phyloP scores from a whole-genome alignment of 164 flowering plant species.

The Platanus orientalis region DNA sequence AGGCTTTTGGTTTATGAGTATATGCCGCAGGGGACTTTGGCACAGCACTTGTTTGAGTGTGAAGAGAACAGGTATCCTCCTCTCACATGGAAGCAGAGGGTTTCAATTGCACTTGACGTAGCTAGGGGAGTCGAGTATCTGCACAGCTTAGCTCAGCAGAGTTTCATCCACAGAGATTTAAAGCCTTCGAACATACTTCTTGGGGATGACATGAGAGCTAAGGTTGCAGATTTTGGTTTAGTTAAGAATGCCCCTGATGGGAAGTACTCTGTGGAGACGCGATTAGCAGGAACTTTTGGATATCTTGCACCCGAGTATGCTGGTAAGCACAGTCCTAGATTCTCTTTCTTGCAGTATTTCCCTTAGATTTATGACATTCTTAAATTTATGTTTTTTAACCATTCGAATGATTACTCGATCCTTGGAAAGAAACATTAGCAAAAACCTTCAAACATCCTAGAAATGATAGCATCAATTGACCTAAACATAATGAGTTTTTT shows the following conservation, averaged over 20 bases:
- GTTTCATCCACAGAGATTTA: conserved; percentile 53
- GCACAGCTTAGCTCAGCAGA: conserved; percentile 53
- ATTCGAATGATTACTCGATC: background rate
- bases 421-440: background rate
- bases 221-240: conserved; percentile 55
- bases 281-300: conserved; percentile 57
- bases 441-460: background rate
- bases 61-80: conserved; percentile 18
- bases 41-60: conserved; percentile 39
- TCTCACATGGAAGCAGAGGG: conserved; percentile 51
- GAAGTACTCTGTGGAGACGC: conserved; percentile 42
- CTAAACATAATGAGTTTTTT: too few relatives aligned
- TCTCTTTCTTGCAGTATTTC: background rate
- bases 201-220: conserved; percentile 50
- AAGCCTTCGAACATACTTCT: conserved; percentile 54
- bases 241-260: conserved; percentile 57
- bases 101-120: conserved; percentile 47
- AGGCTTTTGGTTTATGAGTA: conserved; percentile 51
- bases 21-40: conserved; percentile 56
- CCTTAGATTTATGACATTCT: background rate
- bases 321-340: conserved; percentile 22
- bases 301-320: conserved; percentile 65
- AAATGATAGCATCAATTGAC: too few relatives aligned
- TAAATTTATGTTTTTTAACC: background rate
- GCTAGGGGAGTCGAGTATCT: conserved; percentile 55